Evolutionary conservation across 768 basidiomycete genomes (phyloP), one percentile per base, ranked within the genome.

Genomic region (Clavaria fumosa): DNA sequence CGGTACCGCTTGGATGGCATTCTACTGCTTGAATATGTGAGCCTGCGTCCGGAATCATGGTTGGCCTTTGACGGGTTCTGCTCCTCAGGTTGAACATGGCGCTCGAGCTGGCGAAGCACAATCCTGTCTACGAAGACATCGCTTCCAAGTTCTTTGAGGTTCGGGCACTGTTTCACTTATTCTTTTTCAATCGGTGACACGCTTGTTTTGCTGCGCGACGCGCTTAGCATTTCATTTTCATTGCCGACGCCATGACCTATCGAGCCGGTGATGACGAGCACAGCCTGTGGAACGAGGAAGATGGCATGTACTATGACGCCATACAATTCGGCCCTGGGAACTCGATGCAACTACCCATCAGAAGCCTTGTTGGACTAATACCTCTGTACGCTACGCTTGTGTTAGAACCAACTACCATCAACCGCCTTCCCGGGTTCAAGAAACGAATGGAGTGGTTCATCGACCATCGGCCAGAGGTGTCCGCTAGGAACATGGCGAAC

Each of bases 1-100:
- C 53, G 93, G 93, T 6, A 99, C 95, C 4, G 88, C 93, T 0
- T 99, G 95, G 95, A 99, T 99, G 95, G 95, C 90, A 22, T 99
- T 97, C 63, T 99, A 93, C 58, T 89, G 80, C 47, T 59, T 97
- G 41, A 95, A 95, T 52, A 97, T 97, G 95, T 85, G 43, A 47
- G 73, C 48, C 30, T 35, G 21, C 23, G 42, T 9, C 6, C 20
- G 35, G 21, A 7, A 10, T 22, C 9, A 28, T 20, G n/a, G 14
- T 28, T 14, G 33, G 30, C 18, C 11, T n/a, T 18, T 26, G 23
- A 35, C 24, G 14, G 44, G 43, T 40, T 35, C 18, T 38, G 41
- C 21, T 12, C 10, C 7, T 7, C 40, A 90, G 86, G 88, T 59
- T 99, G 55, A 93, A 82, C 56, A 99, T 99, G 53, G 91, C 95